A percentile compares a stretch with the other conserved stretches of the same genome.
Conservation (phyloP, 2,329 filamentous ascomycete genomes). For the Microascus cirrosus region DNA sequence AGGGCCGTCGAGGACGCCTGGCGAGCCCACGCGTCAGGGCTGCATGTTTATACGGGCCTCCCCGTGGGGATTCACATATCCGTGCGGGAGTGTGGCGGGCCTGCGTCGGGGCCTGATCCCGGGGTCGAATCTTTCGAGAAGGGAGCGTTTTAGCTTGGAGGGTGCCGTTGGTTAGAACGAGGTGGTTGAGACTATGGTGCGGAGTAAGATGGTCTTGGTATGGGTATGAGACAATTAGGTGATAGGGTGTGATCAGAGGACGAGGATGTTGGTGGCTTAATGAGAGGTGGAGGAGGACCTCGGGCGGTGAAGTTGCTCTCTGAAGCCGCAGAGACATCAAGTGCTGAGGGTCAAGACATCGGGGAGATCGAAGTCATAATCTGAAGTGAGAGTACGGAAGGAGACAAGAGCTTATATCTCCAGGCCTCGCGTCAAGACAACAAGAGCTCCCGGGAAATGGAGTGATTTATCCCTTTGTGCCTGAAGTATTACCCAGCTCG, state of each 20-base stretch:
- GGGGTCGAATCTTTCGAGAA: neutral
- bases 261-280: neutral
- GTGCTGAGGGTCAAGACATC: no score
- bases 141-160: neutral
- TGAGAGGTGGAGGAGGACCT: no score
- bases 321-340: no score
- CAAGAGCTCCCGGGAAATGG: neutral
- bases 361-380: no score
- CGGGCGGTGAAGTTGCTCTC: no score
- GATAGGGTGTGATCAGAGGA: neutral
- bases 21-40: neutral
- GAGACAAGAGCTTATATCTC: neutral
- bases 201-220: neutral
- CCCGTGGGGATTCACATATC: neutral
- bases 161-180: neutral
- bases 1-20: neutral
- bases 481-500: conserved; percentile 3
- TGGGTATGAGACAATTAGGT: neutral
- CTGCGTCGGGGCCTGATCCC: conserved; percentile 1
- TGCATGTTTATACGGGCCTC: neutral
- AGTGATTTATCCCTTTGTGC: neutral
- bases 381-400: neutral
- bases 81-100: neutral
- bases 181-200: neutral
- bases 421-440: neutral